phyloP scores from a whole-genome alignment of 1,284 basidiomycete genomes.

The Papiliotrema terrestris region DNA sequence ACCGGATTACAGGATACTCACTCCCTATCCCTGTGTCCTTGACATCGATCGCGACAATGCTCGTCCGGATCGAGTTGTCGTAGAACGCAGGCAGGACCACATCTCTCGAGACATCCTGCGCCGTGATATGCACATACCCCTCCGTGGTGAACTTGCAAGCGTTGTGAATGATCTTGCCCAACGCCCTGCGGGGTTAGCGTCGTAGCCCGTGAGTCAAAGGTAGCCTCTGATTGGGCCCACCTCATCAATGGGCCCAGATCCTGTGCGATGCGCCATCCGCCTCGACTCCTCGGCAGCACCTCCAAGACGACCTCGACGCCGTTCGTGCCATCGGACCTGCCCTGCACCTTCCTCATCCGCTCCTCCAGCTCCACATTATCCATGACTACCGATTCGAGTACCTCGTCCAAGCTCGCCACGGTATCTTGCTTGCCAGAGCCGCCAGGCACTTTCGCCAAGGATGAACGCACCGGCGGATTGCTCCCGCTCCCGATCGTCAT shows the following conservation, averaged over 20 bases:
- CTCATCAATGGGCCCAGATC: slow-evolving; percentile 25
- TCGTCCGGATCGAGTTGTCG: slow-evolving; percentile 25
- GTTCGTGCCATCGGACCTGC: slow-evolving; percentile 11
- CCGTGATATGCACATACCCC: slow-evolving; percentile 34
- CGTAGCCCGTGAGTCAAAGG: not conserved
- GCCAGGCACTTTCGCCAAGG: not conserved
- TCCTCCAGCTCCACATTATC: slow-evolving; percentile 25
- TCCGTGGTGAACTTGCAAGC: slow-evolving; percentile 35
- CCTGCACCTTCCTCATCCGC: slow-evolving; percentile 20
- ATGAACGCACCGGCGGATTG: not conserved
- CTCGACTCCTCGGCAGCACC: slow-evolving; percentile 31
- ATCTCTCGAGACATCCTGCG: slow-evolving; percentile 32
- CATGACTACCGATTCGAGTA: slow-evolving; percentile 28
- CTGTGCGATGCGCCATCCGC: slow-evolving; percentile 23
- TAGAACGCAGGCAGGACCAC: slow-evolving; percentile 29
- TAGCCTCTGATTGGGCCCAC: slow-evolving; percentile 2
- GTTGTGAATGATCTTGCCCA: slow-evolving; percentile 34
- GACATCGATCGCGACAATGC: slow-evolving; percentile 34
- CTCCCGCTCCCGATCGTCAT: not conserved
- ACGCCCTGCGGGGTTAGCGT: slow-evolving; percentile 12
- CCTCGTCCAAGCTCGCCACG: slow-evolving; percentile 6
- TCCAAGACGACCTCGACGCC: slow-evolving; percentile 39
- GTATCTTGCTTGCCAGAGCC: slow-evolving; percentile 3
- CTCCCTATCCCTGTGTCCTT: slow-evolving; percentile 38
- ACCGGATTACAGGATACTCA: slow-evolving; percentile 13